These are phyloP conservation scores for Saksenaea oblongispora DNA, from an alignment of 371 early-diverging fungal species.

Conservation along the genomic window DNA sequence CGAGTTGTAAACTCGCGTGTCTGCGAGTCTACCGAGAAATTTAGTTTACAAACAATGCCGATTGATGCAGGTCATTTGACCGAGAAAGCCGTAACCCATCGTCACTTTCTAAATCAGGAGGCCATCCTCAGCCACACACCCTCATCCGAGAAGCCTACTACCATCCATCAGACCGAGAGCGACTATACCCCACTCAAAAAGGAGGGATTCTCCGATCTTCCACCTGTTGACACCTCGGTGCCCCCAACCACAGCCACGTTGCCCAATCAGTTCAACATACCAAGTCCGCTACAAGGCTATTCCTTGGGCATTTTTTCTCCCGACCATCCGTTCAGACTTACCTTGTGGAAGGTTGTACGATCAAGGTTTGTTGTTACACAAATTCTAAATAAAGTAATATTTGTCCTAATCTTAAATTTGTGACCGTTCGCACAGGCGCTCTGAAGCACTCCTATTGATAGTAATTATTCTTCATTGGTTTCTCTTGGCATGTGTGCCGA, in stretches of 20 bases:
- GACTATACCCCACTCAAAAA: not conserved
- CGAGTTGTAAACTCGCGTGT: conserved; percentile 41
- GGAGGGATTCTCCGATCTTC: not conserved
- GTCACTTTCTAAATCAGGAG: not conserved
- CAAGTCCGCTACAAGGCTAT: conserved; percentile 30
- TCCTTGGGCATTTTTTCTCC: conserved; percentile 30
- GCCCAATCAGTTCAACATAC: not conserved
- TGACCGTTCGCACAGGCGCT: conserved; percentile 24
- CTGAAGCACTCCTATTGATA: conserved; percentile 44
- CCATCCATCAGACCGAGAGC: not conserved
- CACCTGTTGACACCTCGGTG: not conserved
- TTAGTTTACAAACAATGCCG: conserved; percentile 7
- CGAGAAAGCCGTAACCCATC: not conserved
- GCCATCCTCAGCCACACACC: not conserved
- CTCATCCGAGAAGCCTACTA: not conserved
- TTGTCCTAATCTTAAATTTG: conserved; percentile 1
- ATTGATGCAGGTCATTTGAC: not conserved
- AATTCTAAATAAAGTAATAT: not conserved
- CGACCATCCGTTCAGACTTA: conserved; percentile 22
- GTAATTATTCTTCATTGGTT: conserved; percentile 57
- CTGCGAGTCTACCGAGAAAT: conserved; percentile 23
- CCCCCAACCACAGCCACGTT: not conserved
- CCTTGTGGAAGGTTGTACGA: conserved; percentile 35
- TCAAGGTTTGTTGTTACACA: conserved; percentile 35
- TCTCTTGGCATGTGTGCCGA: conserved; percentile 54